Base-by-base conservation (phyloP, 2,329 filamentous ascomycete genomes). In the Phoma sp. region DNA sequence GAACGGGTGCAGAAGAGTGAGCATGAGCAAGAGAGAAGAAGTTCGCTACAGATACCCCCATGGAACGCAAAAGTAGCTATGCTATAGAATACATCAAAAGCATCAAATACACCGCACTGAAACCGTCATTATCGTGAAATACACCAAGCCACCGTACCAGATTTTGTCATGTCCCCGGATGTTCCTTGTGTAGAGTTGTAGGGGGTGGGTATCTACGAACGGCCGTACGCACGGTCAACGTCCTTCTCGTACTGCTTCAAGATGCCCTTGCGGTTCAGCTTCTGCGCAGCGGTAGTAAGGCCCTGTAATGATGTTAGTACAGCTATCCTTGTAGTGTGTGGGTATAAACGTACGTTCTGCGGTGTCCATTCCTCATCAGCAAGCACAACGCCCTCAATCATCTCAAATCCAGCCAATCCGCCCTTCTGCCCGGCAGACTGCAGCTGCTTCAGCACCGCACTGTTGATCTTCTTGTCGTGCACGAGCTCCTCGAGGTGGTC, bases 341-440 rank as follows among this genome's bases (percentile, higher is more conserved):
- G 11, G 7, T 45, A 12, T 53, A 17, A 15, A 84, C 90, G 87
- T 80, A 93, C 91, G 71, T 87, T 95, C 54, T 87, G 83, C 47
- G 92, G 90, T 49, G 89, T 93, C 92, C 92, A 96, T 75, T 96
- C 92, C 71, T 93, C 91, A 61, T 93, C 90, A 0, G 88, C 86
- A 51, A 96, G 74, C 21, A 93, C 89, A 17, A 93, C 87, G 43
- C 88, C 90, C 25, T 86, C 83, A 33, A 96, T 82, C 59, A 88
- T 86, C 80, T 96, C 91, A 55, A 95, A 87, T 9, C 84, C 80
- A 1, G 80, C 79, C 40, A 96, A 79, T 17, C 89, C 88, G 25
- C 85, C 87, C 65, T 83, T 84, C 76, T 83, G 86, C 15, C 84
- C 91, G 18, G 83, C 81, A 9, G 76, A 74, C 64, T 90, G 83